Evolutionary conservation across 2,329 filamentous ascomycete genomes (phyloP).

Genomic region (Aspergillus fructus): DNA sequence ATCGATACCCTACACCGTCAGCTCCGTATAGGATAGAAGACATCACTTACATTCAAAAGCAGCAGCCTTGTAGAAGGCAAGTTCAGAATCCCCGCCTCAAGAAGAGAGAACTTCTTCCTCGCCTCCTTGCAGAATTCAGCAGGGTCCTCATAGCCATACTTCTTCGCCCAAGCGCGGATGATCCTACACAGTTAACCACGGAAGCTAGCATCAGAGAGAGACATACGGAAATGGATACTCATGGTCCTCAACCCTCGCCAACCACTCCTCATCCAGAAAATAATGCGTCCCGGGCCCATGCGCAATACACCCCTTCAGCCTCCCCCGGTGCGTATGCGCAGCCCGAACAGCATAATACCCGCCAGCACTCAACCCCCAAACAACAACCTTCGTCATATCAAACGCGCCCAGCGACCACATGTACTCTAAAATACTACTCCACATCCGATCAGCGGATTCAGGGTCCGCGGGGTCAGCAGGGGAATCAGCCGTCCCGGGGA

Average conservation of each 20-base stretch:
- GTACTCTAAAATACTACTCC: constrained; percentile 63
- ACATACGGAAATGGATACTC: constrained; percentile 63
- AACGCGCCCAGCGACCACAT: constrained; percentile 53
- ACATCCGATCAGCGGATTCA: constrained; percentile 59
- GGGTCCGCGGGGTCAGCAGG: constrained; percentile 64
- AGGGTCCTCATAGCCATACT: constrained; percentile 60
- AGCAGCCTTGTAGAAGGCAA: constrained; percentile 58
- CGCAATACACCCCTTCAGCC: constrained; percentile 57
- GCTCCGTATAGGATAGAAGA: background rate
- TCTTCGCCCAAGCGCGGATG: constrained; percentile 56
- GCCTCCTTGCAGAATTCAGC: constrained; percentile 57
- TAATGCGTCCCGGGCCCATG: constrained; percentile 65
- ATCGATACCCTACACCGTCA: constrained; percentile 51
- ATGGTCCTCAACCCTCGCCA: constrained; percentile 62
- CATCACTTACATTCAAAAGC: constrained; percentile 56
- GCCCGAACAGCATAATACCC: constrained; percentile 68
- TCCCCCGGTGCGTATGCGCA: constrained; percentile 63
- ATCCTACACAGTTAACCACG: constrained; percentile 36
- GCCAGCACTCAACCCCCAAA: constrained; percentile 65
- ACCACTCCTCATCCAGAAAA: constrained; percentile 61
- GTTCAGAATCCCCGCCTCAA: constrained; percentile 59
- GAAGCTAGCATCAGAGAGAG: background rate
- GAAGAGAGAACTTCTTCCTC: constrained; percentile 62
- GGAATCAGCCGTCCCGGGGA: constrained; percentile 67
- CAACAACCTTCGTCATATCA: constrained; percentile 57